These are phyloP conservation scores for Tylopilus sp. DNA, from an alignment of 1,284 basidiomycete genomes.

Conservation along the genomic window DNA sequence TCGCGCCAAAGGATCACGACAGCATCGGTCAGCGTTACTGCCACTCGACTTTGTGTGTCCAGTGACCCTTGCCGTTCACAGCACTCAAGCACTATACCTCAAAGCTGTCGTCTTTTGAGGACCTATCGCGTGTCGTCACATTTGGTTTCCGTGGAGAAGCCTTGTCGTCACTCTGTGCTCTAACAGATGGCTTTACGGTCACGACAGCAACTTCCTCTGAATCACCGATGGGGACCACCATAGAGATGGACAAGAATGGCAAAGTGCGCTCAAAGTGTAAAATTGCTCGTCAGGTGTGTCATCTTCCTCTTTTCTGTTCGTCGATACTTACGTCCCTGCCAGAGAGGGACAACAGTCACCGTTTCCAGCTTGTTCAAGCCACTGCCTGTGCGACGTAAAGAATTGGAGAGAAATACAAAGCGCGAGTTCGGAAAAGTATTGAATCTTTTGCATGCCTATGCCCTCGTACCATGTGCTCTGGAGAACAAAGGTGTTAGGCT, in stretches of 20 bases:
- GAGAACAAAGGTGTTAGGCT: conserved; percentile 76
- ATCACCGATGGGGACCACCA: conserved; percentile 81
- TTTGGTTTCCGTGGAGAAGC: conserved; percentile 99
- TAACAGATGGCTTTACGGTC: conserved; percentile 79
- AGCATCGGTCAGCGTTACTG: conserved; percentile 70
- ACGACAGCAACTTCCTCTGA: conserved; percentile 79
- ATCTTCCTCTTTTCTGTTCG: not conserved
- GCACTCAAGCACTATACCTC: conserved; percentile 19
- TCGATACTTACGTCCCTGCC: not conserved
- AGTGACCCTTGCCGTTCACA: not conserved
- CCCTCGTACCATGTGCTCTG: conserved; percentile 81
- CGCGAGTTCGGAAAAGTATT: conserved; percentile 93
- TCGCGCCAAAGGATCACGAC: conserved; percentile 63
- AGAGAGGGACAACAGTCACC: conserved; percentile 91
- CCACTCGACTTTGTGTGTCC: not conserved
- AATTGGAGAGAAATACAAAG: conserved; percentile 91
- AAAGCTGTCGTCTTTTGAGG: conserved; percentile 13
- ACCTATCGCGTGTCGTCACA: conserved; percentile 67
- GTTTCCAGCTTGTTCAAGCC: conserved; percentile 83
- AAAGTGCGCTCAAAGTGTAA: conserved; percentile 63
- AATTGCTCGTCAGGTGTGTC: conserved; percentile 79
- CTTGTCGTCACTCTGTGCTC: conserved; percentile 90
- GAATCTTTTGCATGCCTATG: conserved; percentile 88
- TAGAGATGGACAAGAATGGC: conserved; percentile 79
- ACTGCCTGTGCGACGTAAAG: conserved; percentile 93